Evolutionary conservation across 257 asterid genomes (phyloP), one percentile per base, ranked within the genome.

Genomic region (Forsythia viridissima): DNA sequence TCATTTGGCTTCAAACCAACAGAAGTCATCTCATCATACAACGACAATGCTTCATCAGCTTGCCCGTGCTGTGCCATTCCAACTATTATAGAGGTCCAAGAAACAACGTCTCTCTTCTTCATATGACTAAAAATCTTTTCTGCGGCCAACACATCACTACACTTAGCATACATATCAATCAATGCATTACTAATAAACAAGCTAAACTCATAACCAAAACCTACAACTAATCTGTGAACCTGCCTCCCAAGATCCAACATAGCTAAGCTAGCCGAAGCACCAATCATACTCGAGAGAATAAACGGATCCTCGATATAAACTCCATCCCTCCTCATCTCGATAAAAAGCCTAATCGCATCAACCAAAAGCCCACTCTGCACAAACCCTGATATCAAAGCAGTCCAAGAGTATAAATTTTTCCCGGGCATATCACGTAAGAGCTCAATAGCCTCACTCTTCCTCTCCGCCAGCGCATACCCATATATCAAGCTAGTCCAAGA

Each of bases 21-120:
- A 41, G 21, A 76, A 77, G 82, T 83, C 98, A 94, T 92, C 46
- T 87, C 79, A 57, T 91, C 93, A 9, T 92, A 91, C 43, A 88
- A 84, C 0, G 77, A 82, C 12, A 94, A 76, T 0, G 96, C 97
- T 79, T 90, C 91, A 12, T 77, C 42, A 38, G 91, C 93, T 44
- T 63, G 88, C 10, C 98, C 98, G 4, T 94, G 98, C n/a, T 92
- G 97, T 70, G 98, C 98, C 92, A 92, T 85, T 48, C 96, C 98
- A 15, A 92, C 91, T 61, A 94, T 89, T 24, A 92, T 87, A 8
- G 98, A 91, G 36, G 97, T 92, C 98, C 97, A 94, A 36, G 96
- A 91, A 82, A 94, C 94, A 30, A 89, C 80, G 80, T 94, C 96
- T 70, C 86, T 87, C 36, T 36, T 77, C 76, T 42, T 69, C 90